Conservation (phyloP, 768 basidiomycete species). For the Tylopilus plumbeoviolaceoides region DNA sequence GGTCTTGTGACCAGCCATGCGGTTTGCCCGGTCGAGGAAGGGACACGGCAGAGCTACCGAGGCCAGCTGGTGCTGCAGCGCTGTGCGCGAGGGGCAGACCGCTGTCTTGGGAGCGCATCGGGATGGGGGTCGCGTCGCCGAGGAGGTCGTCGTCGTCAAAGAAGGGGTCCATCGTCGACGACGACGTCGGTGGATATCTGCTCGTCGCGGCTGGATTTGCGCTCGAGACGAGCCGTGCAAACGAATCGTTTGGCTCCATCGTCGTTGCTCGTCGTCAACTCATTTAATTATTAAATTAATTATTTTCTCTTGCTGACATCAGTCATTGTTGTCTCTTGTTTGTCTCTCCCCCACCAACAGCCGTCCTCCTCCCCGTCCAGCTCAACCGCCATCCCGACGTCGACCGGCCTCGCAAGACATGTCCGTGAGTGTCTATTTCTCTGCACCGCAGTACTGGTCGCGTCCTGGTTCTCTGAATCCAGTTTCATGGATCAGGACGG, state of each 20-base stretch:
- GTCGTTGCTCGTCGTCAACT: conserved; percentile 4
- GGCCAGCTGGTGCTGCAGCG: conserved; percentile 54
- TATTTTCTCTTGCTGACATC: conserved; percentile 11
- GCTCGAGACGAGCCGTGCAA: conserved; percentile 24
- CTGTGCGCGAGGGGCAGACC: conserved; percentile 53
- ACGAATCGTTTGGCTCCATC: conserved; percentile 28
- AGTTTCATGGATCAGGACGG: neutral
- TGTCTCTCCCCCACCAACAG: neutral
- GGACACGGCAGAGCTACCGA: neutral
- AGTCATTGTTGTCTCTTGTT: conserved; percentile 14
- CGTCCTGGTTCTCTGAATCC: neutral
- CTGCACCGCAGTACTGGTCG: neutral
- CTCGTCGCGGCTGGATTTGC: conserved; percentile 24
- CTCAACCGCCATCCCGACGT: neutral
- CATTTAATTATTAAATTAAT: neutral
- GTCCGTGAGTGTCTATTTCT: conserved; percentile 16
- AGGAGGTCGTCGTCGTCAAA: conserved; percentile 64
- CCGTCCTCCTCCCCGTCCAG: neutral
- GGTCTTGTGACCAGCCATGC: conserved; percentile 68
- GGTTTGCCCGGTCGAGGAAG: conserved; percentile 40
- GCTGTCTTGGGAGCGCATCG: conserved; percentile 45
- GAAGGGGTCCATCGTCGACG: conserved; percentile 67
- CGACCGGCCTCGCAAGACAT: conserved; percentile 7
- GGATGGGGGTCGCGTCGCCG: neutral
- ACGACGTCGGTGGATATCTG: conserved; percentile 57